These are phyloP conservation scores for Pythium vanterpoolii DNA, from an alignment of 352 stramenopile genomes.

Conservation along the genomic window DNA sequence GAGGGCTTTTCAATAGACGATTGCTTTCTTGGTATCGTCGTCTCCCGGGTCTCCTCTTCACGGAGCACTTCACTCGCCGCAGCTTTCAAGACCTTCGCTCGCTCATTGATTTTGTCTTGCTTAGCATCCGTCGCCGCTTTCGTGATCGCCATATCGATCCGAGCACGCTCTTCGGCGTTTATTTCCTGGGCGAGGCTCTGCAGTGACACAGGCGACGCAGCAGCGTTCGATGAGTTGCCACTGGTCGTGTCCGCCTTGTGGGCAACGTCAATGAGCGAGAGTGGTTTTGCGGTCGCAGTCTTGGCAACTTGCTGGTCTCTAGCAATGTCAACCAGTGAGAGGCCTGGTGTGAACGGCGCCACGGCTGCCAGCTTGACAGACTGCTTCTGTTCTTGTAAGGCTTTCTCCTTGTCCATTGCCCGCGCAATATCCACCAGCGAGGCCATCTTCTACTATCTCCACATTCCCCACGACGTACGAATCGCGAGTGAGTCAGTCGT, in stretches of 20 bases:
- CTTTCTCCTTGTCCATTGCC: slow-evolving; percentile 30
- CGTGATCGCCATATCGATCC: slow-evolving; percentile 32
- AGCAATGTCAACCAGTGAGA: slow-evolving; percentile 39
- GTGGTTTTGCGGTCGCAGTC: slow-evolving; percentile 11
- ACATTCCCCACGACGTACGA: not conserved
- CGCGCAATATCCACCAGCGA: slow-evolving; percentile 48
- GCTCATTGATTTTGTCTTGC: slow-evolving; percentile 26
- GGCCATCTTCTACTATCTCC: slow-evolving; percentile 4
- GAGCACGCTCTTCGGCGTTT: slow-evolving; percentile 34
- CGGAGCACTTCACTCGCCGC: slow-evolving; percentile 20
- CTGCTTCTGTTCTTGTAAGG: not conserved
- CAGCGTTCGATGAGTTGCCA: not conserved
- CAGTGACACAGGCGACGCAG: not conserved
- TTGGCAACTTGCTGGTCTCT: slow-evolving; percentile 16
- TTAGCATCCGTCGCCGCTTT: slow-evolving; percentile 41
- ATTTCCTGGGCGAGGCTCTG: slow-evolving; percentile 44
- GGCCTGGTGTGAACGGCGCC: slow-evolving; percentile 5
- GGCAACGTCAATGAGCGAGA: slow-evolving; percentile 50
- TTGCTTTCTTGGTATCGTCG: not conserved
- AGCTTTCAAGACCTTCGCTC: slow-evolving; percentile 21
- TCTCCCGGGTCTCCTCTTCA: slow-evolving; percentile 6
- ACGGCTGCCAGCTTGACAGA: not conserved
- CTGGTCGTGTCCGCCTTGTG: slow-evolving; percentile 18
- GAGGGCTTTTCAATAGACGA: not conserved
- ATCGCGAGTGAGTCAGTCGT: not conserved